Conservation (phyloP, 2,329 filamentous ascomycete species). For the Domatiomyces globalis region DNA sequence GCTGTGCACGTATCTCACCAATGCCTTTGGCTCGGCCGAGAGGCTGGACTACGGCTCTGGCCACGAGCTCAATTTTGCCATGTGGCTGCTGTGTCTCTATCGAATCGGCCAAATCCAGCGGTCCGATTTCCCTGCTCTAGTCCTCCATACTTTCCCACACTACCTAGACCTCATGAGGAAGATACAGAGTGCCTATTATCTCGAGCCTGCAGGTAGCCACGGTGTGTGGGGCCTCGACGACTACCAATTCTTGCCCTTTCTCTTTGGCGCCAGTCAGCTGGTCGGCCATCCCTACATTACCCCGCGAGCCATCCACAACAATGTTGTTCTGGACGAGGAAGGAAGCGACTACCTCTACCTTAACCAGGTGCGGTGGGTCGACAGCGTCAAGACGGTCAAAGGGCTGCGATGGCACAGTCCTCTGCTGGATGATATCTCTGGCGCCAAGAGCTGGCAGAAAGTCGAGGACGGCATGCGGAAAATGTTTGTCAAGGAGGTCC, state of each 20-base stretch:
- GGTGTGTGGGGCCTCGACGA: slow-evolving; percentile 97
- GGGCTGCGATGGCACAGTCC: slow-evolving; percentile 91
- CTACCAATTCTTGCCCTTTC: slow-evolving; percentile 90
- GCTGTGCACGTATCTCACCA: slow-evolving; percentile 61
- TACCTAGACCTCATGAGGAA: slow-evolving; percentile 79
- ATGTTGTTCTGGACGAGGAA: slow-evolving; percentile 75
- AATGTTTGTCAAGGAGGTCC: slow-evolving; percentile 89
- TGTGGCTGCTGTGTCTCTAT: slow-evolving; percentile 91
- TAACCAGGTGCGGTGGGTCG: slow-evolving; percentile 84
- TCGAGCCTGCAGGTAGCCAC: slow-evolving; percentile 91
- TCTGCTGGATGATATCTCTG: slow-evolving; percentile 95
- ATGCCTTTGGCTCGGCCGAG: slow-evolving; percentile 72
- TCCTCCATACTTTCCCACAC: slow-evolving; percentile 62
- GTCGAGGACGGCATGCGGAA: slow-evolving; percentile 89
- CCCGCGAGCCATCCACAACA: slow-evolving; percentile 71
- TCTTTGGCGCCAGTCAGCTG: slow-evolving; percentile 85
- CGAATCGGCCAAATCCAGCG: slow-evolving; percentile 53
- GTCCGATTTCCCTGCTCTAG: slow-evolving; percentile 57
- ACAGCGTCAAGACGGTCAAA: slow-evolving; percentile 90
- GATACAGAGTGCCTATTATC: slow-evolving; percentile 84
- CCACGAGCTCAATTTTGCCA: slow-evolving; percentile 91
- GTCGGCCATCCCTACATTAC: slow-evolving; percentile 70
- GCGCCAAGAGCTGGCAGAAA: slow-evolving; percentile 78
- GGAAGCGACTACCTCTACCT: slow-evolving; percentile 75
- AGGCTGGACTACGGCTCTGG: slow-evolving; percentile 95